These are phyloP conservation scores for Blastomyces gilchristii DNA, from an alignment of 2,329 filamentous ascomycete genomes.

Conservation along the genomic window DNA sequence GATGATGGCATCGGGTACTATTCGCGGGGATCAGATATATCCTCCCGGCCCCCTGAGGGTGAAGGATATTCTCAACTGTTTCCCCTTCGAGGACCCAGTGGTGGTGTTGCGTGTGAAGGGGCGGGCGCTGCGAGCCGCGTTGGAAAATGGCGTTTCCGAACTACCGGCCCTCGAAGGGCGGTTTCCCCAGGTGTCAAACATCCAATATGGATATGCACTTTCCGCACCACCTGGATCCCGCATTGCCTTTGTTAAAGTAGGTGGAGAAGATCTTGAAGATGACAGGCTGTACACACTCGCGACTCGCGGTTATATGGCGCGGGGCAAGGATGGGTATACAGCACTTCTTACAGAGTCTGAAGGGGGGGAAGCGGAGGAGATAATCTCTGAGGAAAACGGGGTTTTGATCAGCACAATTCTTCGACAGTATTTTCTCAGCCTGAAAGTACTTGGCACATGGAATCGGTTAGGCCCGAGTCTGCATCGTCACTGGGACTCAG, in stretches of 20 bases:
- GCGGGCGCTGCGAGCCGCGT: constrained; percentile 60
- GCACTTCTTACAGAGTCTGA: constrained; percentile 65
- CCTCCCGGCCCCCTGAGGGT: constrained; percentile 66
- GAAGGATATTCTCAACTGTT: constrained; percentile 78
- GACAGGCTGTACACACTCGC: constrained; percentile 59
- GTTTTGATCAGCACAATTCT: constrained; percentile 78
- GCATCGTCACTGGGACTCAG: constrained; percentile 53
- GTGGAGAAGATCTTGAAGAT: constrained; percentile 50
- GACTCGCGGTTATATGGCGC: constrained; percentile 79
- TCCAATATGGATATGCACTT: constrained; percentile 63
- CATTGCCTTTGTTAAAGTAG: constrained; percentile 53
- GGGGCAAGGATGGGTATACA: constrained; percentile 76
- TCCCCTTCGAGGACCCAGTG: constrained; percentile 85
- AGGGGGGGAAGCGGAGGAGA: constrained; percentile 64
- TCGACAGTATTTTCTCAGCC: constrained; percentile 80
- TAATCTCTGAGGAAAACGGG: constrained; percentile 78
- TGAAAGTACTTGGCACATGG: constrained; percentile 75
- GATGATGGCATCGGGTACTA: constrained; percentile 76
- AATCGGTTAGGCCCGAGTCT: constrained; percentile 56
- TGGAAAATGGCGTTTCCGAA: constrained; percentile 72
- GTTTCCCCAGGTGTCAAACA: constrained; percentile 80
- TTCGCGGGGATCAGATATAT: constrained; percentile 81
- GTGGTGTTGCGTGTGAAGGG: constrained; percentile 66
- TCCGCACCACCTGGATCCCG: constrained; percentile 50
- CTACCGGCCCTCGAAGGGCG: constrained; percentile 77